Evolutionary conservation across 176 grass and related monocot genomes (phyloP), one percentile per base, ranked within the genome.

Genomic region (Juncus inflexus): DNA sequence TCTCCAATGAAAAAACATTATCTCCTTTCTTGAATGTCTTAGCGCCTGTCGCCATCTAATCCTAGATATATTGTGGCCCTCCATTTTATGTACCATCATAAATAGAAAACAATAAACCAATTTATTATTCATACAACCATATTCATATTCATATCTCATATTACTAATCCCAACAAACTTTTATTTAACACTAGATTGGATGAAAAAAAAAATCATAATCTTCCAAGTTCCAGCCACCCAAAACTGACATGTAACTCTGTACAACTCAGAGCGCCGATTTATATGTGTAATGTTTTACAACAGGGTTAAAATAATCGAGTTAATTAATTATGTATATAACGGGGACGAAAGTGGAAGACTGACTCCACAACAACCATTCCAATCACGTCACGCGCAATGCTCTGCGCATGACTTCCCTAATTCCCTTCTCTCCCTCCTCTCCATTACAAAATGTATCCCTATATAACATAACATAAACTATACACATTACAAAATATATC

Each of bases 341-440:
- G 68, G 40, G 37, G 11, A 35, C 12, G 19, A 41, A 7, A 45
- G 77, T 84, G 85, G 85, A 90, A 82, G 36, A 35, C 66, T 76
- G 75, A 90, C 78, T 82, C 74, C 67, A 77, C 83, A 85, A 72
- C 74, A 51, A 60, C 15, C 1, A 57, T 6, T 1, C 61, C 51
- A 6, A n/a, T 4, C 58, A 74, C 50, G 7, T 63, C 60, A 64
- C 37, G 1, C 7, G 12, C n/a, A 59, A 55, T 59, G 67, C 37
- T 14, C 42, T 71, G 67, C 67, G 67, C 67, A 52, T 71, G 68
- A 71, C 68, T 42, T 55, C 54, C 52, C 68, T 71, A 71, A 71
- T 49, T 58, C 52, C 15, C 68, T 3, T 37, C 37, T 71, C 68
- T 71, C 54, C 38, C 2, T 1, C 0, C 16, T 36, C 14, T 35